phyloP scores from a whole-genome alignment of 768 basidiomycete species.

The Sporobolomyces pararoseus region DNA sequence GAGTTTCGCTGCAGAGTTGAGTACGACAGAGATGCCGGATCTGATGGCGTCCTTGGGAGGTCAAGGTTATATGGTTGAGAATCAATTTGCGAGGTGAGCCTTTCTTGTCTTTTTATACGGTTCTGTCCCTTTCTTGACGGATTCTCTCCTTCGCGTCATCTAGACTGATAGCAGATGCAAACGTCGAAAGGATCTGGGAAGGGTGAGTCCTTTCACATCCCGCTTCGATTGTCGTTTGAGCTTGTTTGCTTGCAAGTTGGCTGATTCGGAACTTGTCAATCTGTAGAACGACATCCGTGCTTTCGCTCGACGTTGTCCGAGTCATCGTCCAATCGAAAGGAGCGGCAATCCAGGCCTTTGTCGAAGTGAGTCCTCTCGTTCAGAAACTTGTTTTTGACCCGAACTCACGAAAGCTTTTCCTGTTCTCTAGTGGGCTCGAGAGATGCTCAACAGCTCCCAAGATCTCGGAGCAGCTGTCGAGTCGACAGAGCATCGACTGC shows the following conservation, averaged over 20 bases:
- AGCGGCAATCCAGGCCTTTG: conserved; percentile 53
- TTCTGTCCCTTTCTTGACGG: too few relatives aligned
- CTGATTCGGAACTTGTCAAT: too few relatives aligned
- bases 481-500: conserved; percentile 21
- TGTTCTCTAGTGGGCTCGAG: conserved; percentile 16
- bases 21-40: conserved; percentile 64
- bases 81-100: conserved; percentile 60
- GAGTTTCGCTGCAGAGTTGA: conserved; percentile 66
- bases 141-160: not conserved
- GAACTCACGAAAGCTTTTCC: too few relatives aligned
- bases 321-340: conserved; percentile 54
- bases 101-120: not conserved
- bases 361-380: conserved; percentile 51
- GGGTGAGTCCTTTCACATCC: conserved; percentile 47
- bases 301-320: conserved; percentile 64
- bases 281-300: conserved; percentile 55
- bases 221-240: conserved; percentile 40
- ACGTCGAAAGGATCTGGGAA: conserved; percentile 82
- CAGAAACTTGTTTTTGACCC: conserved; percentile 43
- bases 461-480: not conserved
- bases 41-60: conserved; percentile 71
- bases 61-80: conserved; percentile 80
- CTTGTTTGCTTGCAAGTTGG: not conserved
- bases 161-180: conserved; percentile 61
- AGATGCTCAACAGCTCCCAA: not conserved